phyloP scores from a whole-genome alignment of 2,329 filamentous ascomycete species.

The Fusarium agapanthi region DNA sequence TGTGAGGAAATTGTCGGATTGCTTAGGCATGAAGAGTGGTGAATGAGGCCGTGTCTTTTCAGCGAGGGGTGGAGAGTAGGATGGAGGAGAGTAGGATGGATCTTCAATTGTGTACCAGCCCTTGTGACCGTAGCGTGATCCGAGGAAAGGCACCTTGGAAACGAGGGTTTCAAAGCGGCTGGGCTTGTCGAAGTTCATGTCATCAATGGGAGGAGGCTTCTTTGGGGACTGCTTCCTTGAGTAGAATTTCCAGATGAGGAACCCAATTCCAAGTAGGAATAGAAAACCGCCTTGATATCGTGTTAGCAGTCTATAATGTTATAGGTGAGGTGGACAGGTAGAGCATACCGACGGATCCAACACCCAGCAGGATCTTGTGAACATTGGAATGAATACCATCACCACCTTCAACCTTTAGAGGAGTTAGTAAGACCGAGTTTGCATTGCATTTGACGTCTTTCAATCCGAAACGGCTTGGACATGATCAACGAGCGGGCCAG shows the following conservation, averaged over 20 bases:
- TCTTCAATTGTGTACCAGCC: constrained; percentile 48
- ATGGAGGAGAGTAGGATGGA: constrained; percentile 21
- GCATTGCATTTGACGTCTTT: not conserved
- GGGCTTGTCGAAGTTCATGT: constrained; percentile 33
- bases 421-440: constrained; percentile 12
- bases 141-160: constrained; percentile 49
- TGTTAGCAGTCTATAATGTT: constrained; percentile 1
- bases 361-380: constrained; percentile 37
- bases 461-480: not conserved
- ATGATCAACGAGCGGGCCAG: not conserved
- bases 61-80: constrained; percentile 7
- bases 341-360: constrained; percentile 37
- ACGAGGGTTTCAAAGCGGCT: constrained; percentile 39
- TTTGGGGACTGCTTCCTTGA: constrained; percentile 12
- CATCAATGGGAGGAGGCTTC: constrained; percentile 23
- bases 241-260: constrained; percentile 37
- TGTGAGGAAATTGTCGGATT: constrained; percentile 33
- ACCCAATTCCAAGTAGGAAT: constrained; percentile 32
- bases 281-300: constrained; percentile 27
- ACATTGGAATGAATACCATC: constrained; percentile 32
- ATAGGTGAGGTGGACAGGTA: not conserved
- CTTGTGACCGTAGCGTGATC: constrained; percentile 45
- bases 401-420: constrained; percentile 13
- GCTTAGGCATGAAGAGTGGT: constrained; percentile 30
- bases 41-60: constrained; percentile 34